Conservation (phyloP, 2,329 filamentous ascomycete genomes). For the Penicillium sp. region DNA sequence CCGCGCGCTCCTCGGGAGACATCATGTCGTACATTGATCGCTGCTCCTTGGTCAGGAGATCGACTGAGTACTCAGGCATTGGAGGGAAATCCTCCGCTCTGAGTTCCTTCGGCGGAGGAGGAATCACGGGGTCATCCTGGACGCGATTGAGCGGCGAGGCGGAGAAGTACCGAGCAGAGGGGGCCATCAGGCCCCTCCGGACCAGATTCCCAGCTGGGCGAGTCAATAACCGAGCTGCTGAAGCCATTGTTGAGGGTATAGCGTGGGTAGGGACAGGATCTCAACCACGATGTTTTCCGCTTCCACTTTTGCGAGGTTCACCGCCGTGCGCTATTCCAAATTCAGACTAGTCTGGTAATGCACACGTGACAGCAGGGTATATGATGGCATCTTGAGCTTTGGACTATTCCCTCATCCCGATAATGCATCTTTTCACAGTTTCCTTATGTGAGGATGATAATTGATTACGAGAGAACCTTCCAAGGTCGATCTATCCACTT, state of each 20-base stretch:
- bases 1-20: conserved; percentile 36
- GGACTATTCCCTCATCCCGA: background rate
- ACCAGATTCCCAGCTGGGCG: conserved; percentile 34
- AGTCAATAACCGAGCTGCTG: conserved; percentile 39
- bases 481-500: background rate
- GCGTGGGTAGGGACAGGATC: conserved; percentile 10
- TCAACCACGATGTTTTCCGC: conserved; percentile 22
- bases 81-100: conserved; percentile 29
- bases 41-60: conserved; percentile 32
- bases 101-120: conserved; percentile 29
- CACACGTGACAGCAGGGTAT: conserved; percentile 3
- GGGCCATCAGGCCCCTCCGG: conserved; percentile 29
- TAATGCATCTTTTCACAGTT: background rate
- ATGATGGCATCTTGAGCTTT: background rate
- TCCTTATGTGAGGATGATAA: background rate
- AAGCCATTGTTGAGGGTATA: conserved; percentile 38
- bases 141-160: conserved; percentile 33
- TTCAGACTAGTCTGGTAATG: background rate
- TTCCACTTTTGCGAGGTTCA: conserved; percentile 17
- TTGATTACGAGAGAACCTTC: background rate
- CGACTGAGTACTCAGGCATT: conserved; percentile 38
- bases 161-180: conserved; percentile 35
- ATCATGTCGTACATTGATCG: conserved; percentile 41
- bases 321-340: conserved; percentile 3
- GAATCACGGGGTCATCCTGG: conserved; percentile 34